Conservation (phyloP, 2,329 filamentous ascomycete genomes). For the Fusarium buharicum region DNA sequence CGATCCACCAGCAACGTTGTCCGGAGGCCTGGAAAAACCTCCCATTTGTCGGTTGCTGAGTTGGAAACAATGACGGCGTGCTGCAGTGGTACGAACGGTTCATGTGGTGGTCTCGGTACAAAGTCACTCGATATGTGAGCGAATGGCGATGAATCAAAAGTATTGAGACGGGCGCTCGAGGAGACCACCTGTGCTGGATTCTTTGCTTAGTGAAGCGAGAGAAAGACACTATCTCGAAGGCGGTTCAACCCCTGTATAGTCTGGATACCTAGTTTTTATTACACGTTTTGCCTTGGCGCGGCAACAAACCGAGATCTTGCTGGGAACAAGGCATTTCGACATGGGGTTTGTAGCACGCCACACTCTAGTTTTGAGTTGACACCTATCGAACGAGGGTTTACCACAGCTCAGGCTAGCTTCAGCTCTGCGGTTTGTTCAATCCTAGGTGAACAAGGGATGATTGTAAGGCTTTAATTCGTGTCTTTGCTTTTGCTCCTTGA, state of each 20-base stretch:
- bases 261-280: conserved; percentile 5
- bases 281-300: conserved; percentile 18
- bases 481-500: not conserved
- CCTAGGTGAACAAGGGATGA: conserved; percentile 1
- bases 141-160: conserved; percentile 21
- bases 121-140: conserved; percentile 13
- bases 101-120: conserved; percentile 32
- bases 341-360: conserved; percentile 38
- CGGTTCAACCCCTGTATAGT: conserved; percentile 30
- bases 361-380: conserved; percentile 28
- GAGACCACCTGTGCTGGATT: conserved; percentile 5
- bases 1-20: conserved; percentile 40
- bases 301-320: conserved; percentile 37
- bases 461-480: not conserved
- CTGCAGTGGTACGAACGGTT: conserved; percentile 42
- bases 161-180: not conserved
- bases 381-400: conserved; percentile 30
- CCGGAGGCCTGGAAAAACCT: conserved; percentile 46
- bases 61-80: conserved; percentile 41
- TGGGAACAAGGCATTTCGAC: conserved; percentile 26
- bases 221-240: conserved; percentile 26
- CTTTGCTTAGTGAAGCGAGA: conserved; percentile 7
- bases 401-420: conserved; percentile 3
- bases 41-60: conserved; percentile 43
- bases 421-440: conserved; percentile 10